Percentiles rank a stretch among this genome's conserved stretches.
Conservation (phyloP, 1,139 yeast species). For the Scheffersomyces quercinus region DNA sequence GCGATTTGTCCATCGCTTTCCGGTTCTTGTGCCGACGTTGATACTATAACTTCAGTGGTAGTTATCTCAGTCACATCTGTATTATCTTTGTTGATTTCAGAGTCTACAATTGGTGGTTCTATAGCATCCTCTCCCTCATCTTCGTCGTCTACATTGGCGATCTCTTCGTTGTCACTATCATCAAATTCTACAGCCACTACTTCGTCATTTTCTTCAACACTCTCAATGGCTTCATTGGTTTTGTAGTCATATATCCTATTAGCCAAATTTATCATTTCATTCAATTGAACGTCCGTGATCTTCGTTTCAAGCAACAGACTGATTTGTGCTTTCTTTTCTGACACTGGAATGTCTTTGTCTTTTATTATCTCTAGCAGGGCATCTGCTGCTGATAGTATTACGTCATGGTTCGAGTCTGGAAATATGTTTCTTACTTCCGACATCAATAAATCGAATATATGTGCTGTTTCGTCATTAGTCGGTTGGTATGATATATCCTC, state of each 20-base stretch:
- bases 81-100: constrained; percentile 26
- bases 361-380: constrained; percentile 61
- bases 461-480: constrained; percentile 26
- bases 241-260: constrained; percentile 60
- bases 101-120: constrained; percentile 24
- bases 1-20: constrained; percentile 9
- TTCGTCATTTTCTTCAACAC: constrained; percentile 20
- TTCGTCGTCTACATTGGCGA: constrained; percentile 22
- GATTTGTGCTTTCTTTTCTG: constrained; percentile 36
- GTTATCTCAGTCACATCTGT: constrained; percentile 17
- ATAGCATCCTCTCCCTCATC: constrained; percentile 28
- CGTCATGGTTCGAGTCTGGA: constrained; percentile 43
- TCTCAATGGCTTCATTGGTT: constrained; percentile 24
- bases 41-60: neutral
- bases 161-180: constrained; percentile 42
- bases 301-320: constrained; percentile 45
- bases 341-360: constrained; percentile 25
- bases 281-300: constrained; percentile 50
- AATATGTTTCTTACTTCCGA: constrained; percentile 26
- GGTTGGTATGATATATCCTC: constrained; percentile 28
- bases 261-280: constrained; percentile 52
- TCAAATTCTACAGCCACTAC: constrained; percentile 48
- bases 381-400: constrained; percentile 65
- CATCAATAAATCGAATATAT: constrained; percentile 30
- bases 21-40: neutral